Evolutionary conservation across 176 grass and related monocot genomes (phyloP).

Genomic region (Lolium rigidum): DNA sequence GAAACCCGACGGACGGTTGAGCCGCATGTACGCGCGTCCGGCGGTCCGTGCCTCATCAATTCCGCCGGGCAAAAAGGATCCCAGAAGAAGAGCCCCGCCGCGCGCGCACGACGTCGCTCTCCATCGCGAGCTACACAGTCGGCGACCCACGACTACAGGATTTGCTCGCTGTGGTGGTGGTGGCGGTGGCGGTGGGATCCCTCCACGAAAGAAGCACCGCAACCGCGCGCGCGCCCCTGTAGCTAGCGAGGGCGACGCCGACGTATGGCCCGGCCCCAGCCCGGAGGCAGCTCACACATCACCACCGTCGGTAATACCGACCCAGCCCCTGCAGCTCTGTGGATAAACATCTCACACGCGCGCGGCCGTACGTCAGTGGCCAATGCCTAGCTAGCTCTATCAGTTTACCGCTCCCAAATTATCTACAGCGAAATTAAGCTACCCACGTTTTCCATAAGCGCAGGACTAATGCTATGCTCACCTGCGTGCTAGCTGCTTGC

Average conservation of each 20-base stretch:
- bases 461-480: too few relatives aligned
- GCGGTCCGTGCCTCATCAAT: too few relatives aligned
- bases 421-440: too few relatives aligned
- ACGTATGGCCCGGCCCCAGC: background rate
- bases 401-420: background rate
- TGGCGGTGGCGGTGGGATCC: background rate
- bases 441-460: too few relatives aligned
- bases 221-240: conserved; percentile 10
- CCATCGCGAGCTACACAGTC: background rate
- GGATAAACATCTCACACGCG: background rate
- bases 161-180: background rate
- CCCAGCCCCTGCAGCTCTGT: background rate
- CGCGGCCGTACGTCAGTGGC: too few relatives aligned
- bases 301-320: background rate
- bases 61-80: background rate
- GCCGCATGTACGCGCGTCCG: background rate
- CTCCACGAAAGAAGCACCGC: conserved; percentile 24
- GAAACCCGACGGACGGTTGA: background rate
- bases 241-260: background rate
- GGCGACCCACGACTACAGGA: background rate
- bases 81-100: background rate
- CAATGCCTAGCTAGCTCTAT: too few relatives aligned
- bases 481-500: too few relatives aligned
- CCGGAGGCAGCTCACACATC: background rate
- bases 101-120: background rate